Percentiles rank a stretch among this genome's conserved stretches.
phyloP scores from a whole-genome alignment of 352 stramenopile genomes.

The Stramenopiles sp. region DNA sequence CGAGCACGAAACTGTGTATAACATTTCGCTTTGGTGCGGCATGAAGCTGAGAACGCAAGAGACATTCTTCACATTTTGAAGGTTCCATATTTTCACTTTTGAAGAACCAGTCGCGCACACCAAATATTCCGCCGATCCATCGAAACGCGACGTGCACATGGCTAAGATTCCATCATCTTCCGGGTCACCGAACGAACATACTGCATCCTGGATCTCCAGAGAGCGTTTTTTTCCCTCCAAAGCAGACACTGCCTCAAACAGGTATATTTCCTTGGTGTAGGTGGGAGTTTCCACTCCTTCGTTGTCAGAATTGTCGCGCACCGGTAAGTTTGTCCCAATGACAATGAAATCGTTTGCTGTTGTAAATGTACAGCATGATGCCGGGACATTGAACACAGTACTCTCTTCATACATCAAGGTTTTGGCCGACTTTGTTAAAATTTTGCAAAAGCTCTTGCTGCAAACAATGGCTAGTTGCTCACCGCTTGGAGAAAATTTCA shows the following conservation, averaged over 20 bases:
- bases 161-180: not conserved
- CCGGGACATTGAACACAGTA: not conserved
- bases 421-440: not conserved
- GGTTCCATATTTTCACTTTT: not conserved
- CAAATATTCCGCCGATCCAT: not conserved
- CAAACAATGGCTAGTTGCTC: not conserved
- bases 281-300: not conserved
- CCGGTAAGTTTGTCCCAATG: not conserved
- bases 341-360: not conserved
- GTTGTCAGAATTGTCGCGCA: not conserved
- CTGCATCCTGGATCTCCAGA: not conserved
- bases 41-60: not conserved
- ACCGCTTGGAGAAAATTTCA: not conserved
- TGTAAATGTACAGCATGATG: not conserved
- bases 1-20: not conserved
- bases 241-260: not conserved
- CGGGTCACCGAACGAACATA: not conserved
- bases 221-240: not conserved
- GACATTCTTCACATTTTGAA: not conserved
- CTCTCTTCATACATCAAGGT: not conserved
- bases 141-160: not conserved
- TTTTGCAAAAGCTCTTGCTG: not conserved
- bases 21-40: not conserved
- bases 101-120: not conserved
- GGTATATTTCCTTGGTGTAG: not conserved